Base-by-base conservation (phyloP, 805 yeast species). In the Candida schatavii region DNA sequence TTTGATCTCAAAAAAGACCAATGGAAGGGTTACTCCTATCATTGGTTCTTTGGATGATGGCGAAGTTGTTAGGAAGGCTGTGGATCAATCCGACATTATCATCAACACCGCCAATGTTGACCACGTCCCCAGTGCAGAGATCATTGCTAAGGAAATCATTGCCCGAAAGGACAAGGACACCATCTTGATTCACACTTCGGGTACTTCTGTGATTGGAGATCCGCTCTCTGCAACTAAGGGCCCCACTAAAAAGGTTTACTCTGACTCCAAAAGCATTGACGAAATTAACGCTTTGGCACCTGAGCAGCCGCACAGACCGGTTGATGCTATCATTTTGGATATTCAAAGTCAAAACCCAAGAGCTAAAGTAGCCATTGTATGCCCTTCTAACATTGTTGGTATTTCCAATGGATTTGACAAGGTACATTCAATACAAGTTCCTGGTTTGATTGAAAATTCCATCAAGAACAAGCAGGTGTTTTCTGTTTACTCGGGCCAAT, bases 371-470 rank as follows among this genome's bases (percentile, higher is more conserved):
- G 62, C 54, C 6, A 49, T 64, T 13, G 50, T 67, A 29, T 46
- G 56, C 11, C 72, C 72, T 9, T 61, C 71, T 3, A 51, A 61
- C 14, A 60, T 67, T 18, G 62, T 56, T 43, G 72, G 72, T 4
- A 43, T 49, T 3, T 52, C 62, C 25, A 26, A 58, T 19, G 73
- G 72, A 7, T 59, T 46, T 43, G 63, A 54, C 40, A 52, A 61
- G 28, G 42, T 43, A 11, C 36, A 39, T 9, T 65, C 71, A 0
- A 44, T 41, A 14, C 71, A 68, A 39, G 47, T 65, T 30, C 71
- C 72, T 19, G 33, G 17, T 18, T 39, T 62, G 43, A 50, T 56
- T 11, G 40, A 32, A 18, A 33, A 52, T 15, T 46, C 59, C 18
- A 36, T 46, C 21, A 41, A 48, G 38, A 40, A 46, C 37, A 45